These are phyloP conservation scores for Ceratobasidium sp. DNA, from an alignment of 1,284 basidiomycete genomes.

Conservation along the genomic window DNA sequence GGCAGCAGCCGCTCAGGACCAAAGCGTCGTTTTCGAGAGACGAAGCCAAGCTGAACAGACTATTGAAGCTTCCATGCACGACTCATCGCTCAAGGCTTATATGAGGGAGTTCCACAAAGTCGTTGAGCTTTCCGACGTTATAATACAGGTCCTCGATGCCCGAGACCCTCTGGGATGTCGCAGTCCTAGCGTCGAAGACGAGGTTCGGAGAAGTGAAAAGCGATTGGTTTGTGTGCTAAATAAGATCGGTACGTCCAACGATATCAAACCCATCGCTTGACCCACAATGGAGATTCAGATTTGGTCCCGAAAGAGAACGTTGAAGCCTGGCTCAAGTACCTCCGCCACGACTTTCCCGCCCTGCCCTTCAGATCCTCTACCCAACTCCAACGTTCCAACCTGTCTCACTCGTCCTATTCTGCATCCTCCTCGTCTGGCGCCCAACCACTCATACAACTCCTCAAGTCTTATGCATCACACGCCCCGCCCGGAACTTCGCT, in stretches of 20 bases:
- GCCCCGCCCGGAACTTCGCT: conserved; percentile 70
- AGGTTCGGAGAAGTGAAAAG: conserved; percentile 86
- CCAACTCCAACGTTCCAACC: conserved; percentile 77
- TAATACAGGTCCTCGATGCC: conserved; percentile 85
- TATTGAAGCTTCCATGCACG: conserved; percentile 5
- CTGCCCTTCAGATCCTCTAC: conserved; percentile 92
- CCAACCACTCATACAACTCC: conserved; percentile 74
- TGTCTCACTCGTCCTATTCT: conserved; percentile 78
- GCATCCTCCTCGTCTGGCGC: conserved; percentile 56
- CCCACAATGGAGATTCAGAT: conserved; percentile 59
- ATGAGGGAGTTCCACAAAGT: conserved; percentile 77
- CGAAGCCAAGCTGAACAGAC: conserved; percentile 7
- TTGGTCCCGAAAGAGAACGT: conserved; percentile 89
- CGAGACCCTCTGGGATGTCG: conserved; percentile 90
- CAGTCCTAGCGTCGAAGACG: conserved; percentile 86
- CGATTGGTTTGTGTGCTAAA: conserved; percentile 88
- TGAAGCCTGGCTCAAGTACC: conserved; percentile 86
- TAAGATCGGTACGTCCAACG: conserved; percentile 76
- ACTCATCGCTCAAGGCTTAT: conserved; percentile 41
- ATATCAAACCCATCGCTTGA: not conserved
- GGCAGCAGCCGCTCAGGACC: conserved; percentile 31
- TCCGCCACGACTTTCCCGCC: conserved; percentile 90
- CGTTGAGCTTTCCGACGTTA: conserved; percentile 89
- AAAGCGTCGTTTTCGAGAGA: conserved; percentile 61
- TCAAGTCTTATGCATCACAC: conserved; percentile 87